phyloP scores from a whole-genome alignment of 1,284 basidiomycete species.

The Golubevia sp. region DNA sequence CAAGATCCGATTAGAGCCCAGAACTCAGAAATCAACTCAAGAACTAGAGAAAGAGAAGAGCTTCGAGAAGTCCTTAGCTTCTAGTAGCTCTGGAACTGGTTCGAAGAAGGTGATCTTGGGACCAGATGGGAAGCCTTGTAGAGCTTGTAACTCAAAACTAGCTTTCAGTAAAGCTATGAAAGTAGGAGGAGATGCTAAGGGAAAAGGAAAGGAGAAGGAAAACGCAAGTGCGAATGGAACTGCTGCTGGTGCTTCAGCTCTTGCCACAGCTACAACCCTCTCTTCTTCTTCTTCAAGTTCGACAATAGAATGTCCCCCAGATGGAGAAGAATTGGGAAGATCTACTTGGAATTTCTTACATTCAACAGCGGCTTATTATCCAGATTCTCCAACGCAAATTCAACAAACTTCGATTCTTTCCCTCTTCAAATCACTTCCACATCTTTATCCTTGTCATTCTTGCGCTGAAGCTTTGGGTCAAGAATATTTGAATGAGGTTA shows the following conservation, averaged over 20 bases:
- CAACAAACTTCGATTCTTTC: constrained; percentile 43
- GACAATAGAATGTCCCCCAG: constrained; percentile 38
- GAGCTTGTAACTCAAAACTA: constrained; percentile 51
- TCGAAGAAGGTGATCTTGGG: constrained; percentile 36
- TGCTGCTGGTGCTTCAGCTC: background rate
- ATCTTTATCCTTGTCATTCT: constrained; percentile 49
- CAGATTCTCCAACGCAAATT: constrained; percentile 25
- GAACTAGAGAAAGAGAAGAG: constrained; percentile 1
- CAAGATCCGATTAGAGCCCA: constrained; percentile 1
- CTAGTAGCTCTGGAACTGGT: background rate
- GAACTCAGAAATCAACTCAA: background rate
- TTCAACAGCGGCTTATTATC: constrained; percentile 53
- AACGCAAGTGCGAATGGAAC: constrained; percentile 2
- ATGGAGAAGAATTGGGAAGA: constrained; percentile 48
- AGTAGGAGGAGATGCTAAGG: constrained; percentile 9
- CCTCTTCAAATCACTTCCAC: constrained; percentile 35
- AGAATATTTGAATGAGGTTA: constrained; percentile 29
- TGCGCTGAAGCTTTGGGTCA: constrained; percentile 44
- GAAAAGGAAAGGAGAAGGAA: background rate
- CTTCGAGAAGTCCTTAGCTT: background rate
- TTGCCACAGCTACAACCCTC: constrained; percentile 3
- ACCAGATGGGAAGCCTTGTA: constrained; percentile 58
- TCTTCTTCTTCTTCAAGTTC: background rate
- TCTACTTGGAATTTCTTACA: constrained; percentile 56
- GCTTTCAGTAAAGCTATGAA: constrained; percentile 52